Evolutionary conservation across 257 asterid species (phyloP).

Genomic region (Eucommia ulmoides): DNA sequence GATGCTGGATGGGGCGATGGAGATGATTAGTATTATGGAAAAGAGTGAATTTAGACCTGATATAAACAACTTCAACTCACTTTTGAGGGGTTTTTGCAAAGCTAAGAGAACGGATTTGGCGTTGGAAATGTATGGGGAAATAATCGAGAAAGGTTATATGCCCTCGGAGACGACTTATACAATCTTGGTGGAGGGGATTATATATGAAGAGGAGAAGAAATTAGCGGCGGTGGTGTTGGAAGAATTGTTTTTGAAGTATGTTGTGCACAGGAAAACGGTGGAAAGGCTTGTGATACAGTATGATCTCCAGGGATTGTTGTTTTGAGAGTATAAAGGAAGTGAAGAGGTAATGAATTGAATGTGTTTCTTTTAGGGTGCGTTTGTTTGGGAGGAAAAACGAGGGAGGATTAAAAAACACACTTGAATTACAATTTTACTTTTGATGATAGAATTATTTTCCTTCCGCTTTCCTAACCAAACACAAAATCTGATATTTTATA

Average conservation of each 20-base stretch:
- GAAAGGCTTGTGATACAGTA: constrained; percentile 65
- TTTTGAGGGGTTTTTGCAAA: constrained; percentile 77
- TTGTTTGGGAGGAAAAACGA: too few species aligned
- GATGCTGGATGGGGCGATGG: constrained; percentile 62
- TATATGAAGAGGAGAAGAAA: constrained; percentile 52
- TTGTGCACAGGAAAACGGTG: constrained; percentile 36
- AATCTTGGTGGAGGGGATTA: constrained; percentile 62
- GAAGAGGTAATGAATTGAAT: too few species aligned
- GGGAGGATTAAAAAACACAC: too few species aligned
- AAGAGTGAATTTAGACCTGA: constrained; percentile 45
- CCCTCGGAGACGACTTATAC: constrained; percentile 76
- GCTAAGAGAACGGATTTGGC: constrained; percentile 62
- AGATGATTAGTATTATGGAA: constrained; percentile 46
- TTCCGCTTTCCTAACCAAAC: too few species aligned
- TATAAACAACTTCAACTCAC: constrained; percentile 50
- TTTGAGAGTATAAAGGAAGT: neutral
- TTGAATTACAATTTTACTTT: too few species aligned
- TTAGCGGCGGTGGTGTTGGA: constrained; percentile 42
- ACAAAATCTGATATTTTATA: too few species aligned
- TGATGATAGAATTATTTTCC: too few species aligned
- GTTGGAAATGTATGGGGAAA: constrained; percentile 36
- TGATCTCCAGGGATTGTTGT: constrained; percentile 35
- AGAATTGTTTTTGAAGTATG: constrained; percentile 48
- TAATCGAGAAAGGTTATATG: constrained; percentile 51
- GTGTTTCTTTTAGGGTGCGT: too few species aligned